Evolutionary conservation across 352 stramenopile genomes (phyloP).

Genomic region (Plasmopara viticola): DNA sequence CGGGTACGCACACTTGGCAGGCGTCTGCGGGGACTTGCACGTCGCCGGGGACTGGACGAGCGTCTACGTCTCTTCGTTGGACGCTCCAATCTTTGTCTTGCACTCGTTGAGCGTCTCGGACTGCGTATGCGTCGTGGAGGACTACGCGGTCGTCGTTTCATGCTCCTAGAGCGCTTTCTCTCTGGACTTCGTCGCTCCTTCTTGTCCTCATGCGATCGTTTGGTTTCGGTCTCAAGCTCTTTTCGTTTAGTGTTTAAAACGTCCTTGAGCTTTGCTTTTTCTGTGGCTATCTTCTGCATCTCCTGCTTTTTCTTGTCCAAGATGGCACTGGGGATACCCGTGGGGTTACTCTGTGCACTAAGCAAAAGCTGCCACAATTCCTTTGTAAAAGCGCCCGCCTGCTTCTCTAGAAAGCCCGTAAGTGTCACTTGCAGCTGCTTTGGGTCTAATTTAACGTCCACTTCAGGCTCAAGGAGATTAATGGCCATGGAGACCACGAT

Average conservation of each 20-base stretch:
- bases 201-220: background rate
- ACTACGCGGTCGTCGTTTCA: constrained; percentile 13
- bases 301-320: constrained; percentile 90
- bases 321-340: constrained; percentile 81
- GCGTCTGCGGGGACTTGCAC: background rate
- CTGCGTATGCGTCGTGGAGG: constrained; percentile 8
- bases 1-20: constrained; percentile 11
- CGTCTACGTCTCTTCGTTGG: constrained; percentile 9
- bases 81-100: constrained; percentile 9
- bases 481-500: constrained; percentile 84
- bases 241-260: constrained; percentile 50
- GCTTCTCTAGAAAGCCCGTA: constrained; percentile 89
- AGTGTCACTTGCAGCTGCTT: constrained; percentile 85
- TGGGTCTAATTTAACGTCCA: constrained; percentile 70
- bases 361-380: constrained; percentile 89
- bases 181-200: constrained; percentile 5
- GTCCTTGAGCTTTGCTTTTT: constrained; percentile 54
- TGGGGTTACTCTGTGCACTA: constrained; percentile 82
- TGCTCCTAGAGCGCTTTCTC: constrained; percentile 17
- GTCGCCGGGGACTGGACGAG: constrained; percentile 11
- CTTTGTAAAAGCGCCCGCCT: constrained; percentile 74
- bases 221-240: constrained; percentile 13
- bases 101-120: constrained; percentile 18
- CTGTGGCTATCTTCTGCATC: constrained; percentile 48
- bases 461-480: constrained; percentile 78